Evolutionary conservation across 257 asterid species (phyloP).

Genomic region (Echium plantagineum): DNA sequence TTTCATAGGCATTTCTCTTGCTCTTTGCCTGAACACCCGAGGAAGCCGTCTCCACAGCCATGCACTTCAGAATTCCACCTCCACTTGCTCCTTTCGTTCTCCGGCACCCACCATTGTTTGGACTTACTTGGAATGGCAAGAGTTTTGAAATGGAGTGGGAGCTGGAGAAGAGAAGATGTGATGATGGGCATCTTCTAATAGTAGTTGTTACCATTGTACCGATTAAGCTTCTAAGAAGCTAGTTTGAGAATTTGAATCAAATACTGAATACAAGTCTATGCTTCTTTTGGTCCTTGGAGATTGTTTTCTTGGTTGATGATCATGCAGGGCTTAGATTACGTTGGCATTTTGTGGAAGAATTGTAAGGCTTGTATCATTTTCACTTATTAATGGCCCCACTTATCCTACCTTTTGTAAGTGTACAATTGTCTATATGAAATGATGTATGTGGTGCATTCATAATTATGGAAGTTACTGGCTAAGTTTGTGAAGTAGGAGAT

Average conservation of each 20-base stretch:
- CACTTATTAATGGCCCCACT: slow-evolving; percentile 39
- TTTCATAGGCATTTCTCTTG: slow-evolving; percentile 49
- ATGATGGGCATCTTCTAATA: slow-evolving; percentile 20
- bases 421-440: too few species aligned
- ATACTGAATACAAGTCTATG: background rate
- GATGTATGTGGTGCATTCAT: too few species aligned
- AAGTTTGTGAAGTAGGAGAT: too few species aligned
- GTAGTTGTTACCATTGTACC: slow-evolving; percentile 30
- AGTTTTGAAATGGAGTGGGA: slow-evolving; percentile 36
- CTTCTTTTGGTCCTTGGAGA: background rate
- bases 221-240: too few species aligned
- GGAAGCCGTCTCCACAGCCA: slow-evolving; percentile 53
- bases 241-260: background rate
- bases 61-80: slow-evolving; percentile 48
- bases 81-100: slow-evolving; percentile 7
- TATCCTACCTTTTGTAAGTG: slow-evolving; percentile 21
- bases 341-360: slow-evolving; percentile 11
- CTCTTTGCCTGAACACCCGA: slow-evolving; percentile 17
- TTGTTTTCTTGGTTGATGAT: background rate
- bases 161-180: slow-evolving; percentile 30
- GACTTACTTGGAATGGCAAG: slow-evolving; percentile 30
- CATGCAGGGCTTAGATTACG: slow-evolving; percentile 11
- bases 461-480: too few species aligned
- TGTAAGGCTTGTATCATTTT: slow-evolving; percentile 46
- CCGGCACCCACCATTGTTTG: slow-evolving; percentile 15